Evolutionary conservation across 1,284 basidiomycete genomes (phyloP), one percentile per base, ranked within the genome.

Genomic region (Apiotrichum domesticum): DNA sequence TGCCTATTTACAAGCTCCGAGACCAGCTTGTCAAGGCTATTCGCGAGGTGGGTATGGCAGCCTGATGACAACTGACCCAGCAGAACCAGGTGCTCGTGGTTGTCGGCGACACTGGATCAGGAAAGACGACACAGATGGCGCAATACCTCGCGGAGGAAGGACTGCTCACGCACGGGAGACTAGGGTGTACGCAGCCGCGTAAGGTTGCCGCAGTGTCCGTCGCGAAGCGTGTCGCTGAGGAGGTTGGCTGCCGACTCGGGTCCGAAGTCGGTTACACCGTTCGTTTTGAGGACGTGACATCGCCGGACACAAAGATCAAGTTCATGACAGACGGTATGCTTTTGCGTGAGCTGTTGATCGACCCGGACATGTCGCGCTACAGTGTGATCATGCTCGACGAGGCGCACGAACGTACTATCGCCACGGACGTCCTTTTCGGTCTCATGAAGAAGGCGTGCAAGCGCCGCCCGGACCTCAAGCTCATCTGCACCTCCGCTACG

Each of bases 271-370:
- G 95, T 2, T 99, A 99, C 74, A 91, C 88, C 4, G 97, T 99
- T 67, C 94, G 96, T 79, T 99, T 99, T 76, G 95, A 99, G 79
- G 96, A 98, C 77, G 93, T 93, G 76, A 98, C 95, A 4, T 87
- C 90, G 69, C 91, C 95, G 0, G 96, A 98, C 76, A 98, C 95
- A 10, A 86, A 88, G 70, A 98, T 99, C 83, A 99, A 98, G 78
- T 98, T 96, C 83, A 98, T 99, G 96, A 99, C 96, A 63, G 95
- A 98, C 72, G 96, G 95, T 80, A 97, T 99, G 92, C 83, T 99
- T 11, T 90, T 97, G 72, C 84, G 95, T 78, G 95, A 98, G 80
- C 92, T 89, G 69, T 80, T 99, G 47, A 88, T 98, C 66, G 96
- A 99, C 71, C 94, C 95, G 5, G 86, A 97, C 64, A 87, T 92